Base-by-base conservation (phyloP, 495 filamentous ascomycete species). In the Letharia lupina region DNA sequence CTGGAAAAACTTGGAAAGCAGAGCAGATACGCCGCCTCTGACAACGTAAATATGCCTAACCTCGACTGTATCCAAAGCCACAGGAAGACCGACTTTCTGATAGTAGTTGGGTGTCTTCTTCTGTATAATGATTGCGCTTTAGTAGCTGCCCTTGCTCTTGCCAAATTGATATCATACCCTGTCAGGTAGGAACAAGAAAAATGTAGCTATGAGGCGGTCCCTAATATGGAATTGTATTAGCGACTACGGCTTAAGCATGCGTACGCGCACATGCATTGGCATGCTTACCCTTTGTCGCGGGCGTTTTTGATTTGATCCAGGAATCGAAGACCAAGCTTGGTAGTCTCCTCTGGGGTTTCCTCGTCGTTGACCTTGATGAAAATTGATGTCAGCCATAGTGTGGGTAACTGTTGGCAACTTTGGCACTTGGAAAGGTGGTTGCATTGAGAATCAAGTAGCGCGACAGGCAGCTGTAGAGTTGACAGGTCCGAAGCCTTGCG, bases 1-100 rank as follows among this genome's bases (percentile, higher is more conserved):
- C 33, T 57, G 54, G 54, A 57, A 8, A 20, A 9, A 20, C 54
- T 20, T 37, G 4, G 9, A 57, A 57, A 20, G 5, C 4, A 37
- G 16, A 37, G 7, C 16, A 57, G 16, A 57, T 37, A 13, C 33
- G 33, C 54, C 50, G 28, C 33, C 54, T 37, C 54, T 37, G 33
- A 57, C 31, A 10, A 20, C 7, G 4, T 20, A 8, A 37, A 52
- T 28, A 35, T 23, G 10, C 23, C 77, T 66, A 73, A 81, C 77
- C 72, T 91, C 86, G 57, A 95, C 88, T 3, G 80, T 84, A 64
- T 90, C 84, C 45, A 95, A 77, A 0, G 90, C 88, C 62, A 95
- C 87, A 1, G 91, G 91, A 64, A 90, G 80, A 56, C 81, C 80
- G 63, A 88, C 91, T 59, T 82, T 77, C 62, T 84, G 77, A 75